Conservation (phyloP, 805 yeast species). For the Jamesozyma jinghongensis region DNA sequence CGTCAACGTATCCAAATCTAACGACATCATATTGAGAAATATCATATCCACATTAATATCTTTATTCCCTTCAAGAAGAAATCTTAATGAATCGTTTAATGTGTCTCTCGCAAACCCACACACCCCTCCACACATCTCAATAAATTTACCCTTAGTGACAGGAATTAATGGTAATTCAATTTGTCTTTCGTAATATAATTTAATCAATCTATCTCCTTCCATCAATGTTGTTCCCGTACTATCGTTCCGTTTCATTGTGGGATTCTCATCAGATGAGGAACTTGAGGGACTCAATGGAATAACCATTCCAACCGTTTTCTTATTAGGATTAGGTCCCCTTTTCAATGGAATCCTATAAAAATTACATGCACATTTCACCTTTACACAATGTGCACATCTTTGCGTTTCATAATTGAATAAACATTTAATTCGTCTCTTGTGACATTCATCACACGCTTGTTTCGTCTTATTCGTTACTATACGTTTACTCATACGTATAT, state of each 20-base stretch:
- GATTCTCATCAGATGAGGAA: background rate
- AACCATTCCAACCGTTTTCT: background rate
- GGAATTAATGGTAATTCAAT: background rate
- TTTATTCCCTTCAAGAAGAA: background rate
- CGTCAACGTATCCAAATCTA: background rate
- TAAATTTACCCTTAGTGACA: background rate
- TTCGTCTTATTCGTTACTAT: slow-evolving; percentile 44
- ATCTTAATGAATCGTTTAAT: background rate
- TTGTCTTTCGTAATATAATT: background rate
- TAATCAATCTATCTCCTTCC: slow-evolving; percentile 2
- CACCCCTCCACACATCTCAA: background rate
- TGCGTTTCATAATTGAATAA: slow-evolving; percentile 39
- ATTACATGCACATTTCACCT: slow-evolving; percentile 49
- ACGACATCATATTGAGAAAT: background rate
- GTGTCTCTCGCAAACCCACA: background rate
- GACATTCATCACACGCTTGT: slow-evolving; percentile 71
- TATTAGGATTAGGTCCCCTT: slow-evolving; percentile 46
- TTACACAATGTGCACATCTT: slow-evolving; percentile 50
- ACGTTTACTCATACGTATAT: background rate
- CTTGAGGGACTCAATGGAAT: background rate
- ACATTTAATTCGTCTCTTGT: slow-evolving; percentile 62
- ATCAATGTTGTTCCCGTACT: too few species aligned
- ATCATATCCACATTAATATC: background rate
- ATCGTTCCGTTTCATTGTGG: too few species aligned
- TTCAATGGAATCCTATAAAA: slow-evolving; percentile 68